Evolutionary conservation across 2,329 filamentous ascomycete species (phyloP).

Genomic region (Septoria petroselini): DNA sequence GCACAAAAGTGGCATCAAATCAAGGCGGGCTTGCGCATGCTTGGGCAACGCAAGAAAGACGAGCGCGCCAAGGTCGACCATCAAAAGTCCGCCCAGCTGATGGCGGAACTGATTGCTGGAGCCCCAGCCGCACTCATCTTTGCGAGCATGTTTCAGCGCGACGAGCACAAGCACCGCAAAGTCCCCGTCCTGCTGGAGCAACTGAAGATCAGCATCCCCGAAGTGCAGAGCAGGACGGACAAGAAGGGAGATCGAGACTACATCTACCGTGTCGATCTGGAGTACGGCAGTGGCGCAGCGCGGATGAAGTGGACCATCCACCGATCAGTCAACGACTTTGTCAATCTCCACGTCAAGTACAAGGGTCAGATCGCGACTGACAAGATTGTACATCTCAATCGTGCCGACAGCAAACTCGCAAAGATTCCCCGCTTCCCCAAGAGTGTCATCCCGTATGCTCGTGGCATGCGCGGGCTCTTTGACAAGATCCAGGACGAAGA

Average conservation of each 20-base stretch:
- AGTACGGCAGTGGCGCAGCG: slow-evolving; percentile 93
- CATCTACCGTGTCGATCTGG: slow-evolving; percentile 85
- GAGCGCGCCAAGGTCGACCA: slow-evolving; percentile 84
- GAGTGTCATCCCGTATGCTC: slow-evolving; percentile 84
- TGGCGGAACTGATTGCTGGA: slow-evolving; percentile 90
- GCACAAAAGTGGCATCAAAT: slow-evolving; percentile 89
- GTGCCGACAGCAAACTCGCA: slow-evolving; percentile 62
- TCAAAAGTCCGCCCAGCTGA: slow-evolving; percentile 90
- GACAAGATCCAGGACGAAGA: slow-evolving; percentile 73
- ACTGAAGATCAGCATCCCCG: slow-evolving; percentile 80
- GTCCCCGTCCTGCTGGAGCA: slow-evolving; percentile 95
- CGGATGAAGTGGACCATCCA: slow-evolving; percentile 96
- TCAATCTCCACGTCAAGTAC: slow-evolving; percentile 90
- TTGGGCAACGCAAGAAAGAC: slow-evolving; percentile 76
- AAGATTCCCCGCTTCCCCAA: slow-evolving; percentile 88
- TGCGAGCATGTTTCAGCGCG: slow-evolving; percentile 95
- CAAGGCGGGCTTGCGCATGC: slow-evolving; percentile 80
- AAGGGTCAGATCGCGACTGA: slow-evolving; percentile 82
- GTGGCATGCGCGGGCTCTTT: slow-evolving; percentile 59
- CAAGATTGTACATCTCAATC: slow-evolving; percentile 69
- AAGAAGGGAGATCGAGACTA: slow-evolving; percentile 65
- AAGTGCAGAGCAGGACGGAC: slow-evolving; percentile 68
- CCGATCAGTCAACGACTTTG: slow-evolving; percentile 81
- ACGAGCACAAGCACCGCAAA: slow-evolving; percentile 91
- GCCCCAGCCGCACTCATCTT: slow-evolving; percentile 90